Conservation (phyloP, 805 yeast species). For the Candida yuanshanica region DNA sequence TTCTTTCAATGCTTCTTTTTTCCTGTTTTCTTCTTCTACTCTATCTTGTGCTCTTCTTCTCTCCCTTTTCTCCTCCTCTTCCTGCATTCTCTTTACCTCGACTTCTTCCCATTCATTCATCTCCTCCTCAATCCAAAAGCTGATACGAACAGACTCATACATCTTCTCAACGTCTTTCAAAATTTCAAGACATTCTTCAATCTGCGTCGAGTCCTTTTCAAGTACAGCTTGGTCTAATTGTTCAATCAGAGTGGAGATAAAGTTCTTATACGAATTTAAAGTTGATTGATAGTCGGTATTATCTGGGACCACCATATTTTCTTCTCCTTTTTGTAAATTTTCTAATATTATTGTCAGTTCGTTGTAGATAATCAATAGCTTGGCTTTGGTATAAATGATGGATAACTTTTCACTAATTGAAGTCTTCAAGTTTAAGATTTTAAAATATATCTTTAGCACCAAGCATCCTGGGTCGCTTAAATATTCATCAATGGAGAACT, state of each 20-base stretch:
- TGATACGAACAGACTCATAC: constrained; percentile 51
- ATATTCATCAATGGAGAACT: background rate
- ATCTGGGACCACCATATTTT: constrained; percentile 18
- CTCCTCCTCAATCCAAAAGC: constrained; percentile 29
- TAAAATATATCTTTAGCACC: constrained; percentile 22
- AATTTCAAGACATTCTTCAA: constrained; percentile 62
- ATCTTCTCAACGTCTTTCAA: constrained; percentile 67
- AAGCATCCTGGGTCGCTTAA: constrained; percentile 13
- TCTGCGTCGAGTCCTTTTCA: constrained; percentile 47
- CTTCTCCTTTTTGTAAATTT: constrained; percentile 18
- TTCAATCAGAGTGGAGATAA: constrained; percentile 50
- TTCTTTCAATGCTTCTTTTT: constrained; percentile 7
- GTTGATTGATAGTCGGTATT: constrained; percentile 35
- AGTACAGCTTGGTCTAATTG: constrained; percentile 54
- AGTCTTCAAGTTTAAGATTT: constrained; percentile 43
- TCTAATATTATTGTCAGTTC: constrained; percentile 43
- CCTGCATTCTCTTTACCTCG: constrained; percentile 14
- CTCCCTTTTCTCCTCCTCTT: constrained; percentile 5
- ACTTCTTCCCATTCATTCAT: constrained; percentile 17
- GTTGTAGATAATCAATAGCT: constrained; percentile 56
- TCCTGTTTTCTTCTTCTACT: constrained; percentile 1
- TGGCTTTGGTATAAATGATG: constrained; percentile 59
- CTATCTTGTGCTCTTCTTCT: constrained; percentile 4
- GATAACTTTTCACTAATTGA: constrained; percentile 47
- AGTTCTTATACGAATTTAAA: constrained; percentile 46